These are phyloP conservation scores for Globisporangium takayamanum DNA, from an alignment of 352 stramenopile genomes.

Conservation along the genomic window DNA sequence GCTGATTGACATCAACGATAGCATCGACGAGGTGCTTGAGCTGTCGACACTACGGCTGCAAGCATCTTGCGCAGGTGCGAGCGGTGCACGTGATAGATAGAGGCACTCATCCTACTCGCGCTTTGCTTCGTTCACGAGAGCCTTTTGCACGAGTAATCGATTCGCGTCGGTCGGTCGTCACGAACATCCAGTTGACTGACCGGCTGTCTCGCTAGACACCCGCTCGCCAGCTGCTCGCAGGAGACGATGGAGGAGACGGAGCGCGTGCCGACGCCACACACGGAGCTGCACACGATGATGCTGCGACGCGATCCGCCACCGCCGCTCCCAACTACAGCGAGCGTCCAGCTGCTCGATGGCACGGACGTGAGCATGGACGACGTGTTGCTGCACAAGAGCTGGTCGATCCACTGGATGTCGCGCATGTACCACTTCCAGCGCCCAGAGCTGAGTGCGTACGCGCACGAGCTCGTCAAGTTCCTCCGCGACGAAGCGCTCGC, in stretches of 20 bases:
- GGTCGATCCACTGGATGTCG: slow-evolving; percentile 59
- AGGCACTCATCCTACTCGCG: too few species aligned
- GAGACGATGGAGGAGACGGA: neutral
- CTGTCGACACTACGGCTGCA: too few species aligned
- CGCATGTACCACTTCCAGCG: slow-evolving; percentile 51
- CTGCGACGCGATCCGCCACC: slow-evolving; percentile 3
- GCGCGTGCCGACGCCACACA: neutral
- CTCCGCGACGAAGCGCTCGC: slow-evolving; percentile 41
- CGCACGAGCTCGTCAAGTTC: slow-evolving; percentile 60
- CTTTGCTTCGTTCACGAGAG: too few species aligned
- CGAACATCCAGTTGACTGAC: too few species aligned
- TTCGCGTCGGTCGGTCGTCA: too few species aligned
- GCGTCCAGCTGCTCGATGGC: slow-evolving; percentile 4
- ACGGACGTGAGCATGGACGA: slow-evolving; percentile 36
- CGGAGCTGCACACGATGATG: neutral
- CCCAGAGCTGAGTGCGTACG: slow-evolving; percentile 42
- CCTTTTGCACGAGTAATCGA: too few species aligned
- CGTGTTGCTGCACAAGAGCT: slow-evolving; percentile 43
- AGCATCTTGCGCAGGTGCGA: too few species aligned
- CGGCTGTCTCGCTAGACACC: too few species aligned
- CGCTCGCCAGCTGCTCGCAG: neutral
- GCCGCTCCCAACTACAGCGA: neutral
- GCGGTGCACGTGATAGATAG: too few species aligned
- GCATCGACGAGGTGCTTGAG: too few species aligned
- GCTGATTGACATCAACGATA: too few species aligned